These are phyloP conservation scores for Sutorius australiensis DNA, from an alignment of 768 basidiomycete genomes.

Conservation along the genomic window DNA sequence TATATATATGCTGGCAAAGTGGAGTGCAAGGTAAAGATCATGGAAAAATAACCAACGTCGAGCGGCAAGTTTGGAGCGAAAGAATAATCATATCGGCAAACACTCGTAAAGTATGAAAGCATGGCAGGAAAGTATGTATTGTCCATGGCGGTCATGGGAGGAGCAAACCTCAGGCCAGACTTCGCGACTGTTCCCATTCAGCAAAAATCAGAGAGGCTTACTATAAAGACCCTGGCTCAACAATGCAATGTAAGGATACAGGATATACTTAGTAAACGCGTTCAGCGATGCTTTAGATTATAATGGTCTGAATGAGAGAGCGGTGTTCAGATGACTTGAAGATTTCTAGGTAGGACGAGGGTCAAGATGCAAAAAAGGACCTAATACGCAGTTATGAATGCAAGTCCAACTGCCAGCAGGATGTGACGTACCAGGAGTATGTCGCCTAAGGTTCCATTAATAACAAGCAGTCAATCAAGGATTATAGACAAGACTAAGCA, in stretches of 20 bases:
- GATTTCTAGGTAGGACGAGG: not conserved
- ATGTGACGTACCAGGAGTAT: conserved; percentile 9
- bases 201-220: not conserved
- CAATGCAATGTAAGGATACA: conserved; percentile 4
- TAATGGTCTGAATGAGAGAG: not conserved
- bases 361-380: not conserved
- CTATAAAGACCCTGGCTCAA: not conserved
- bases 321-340: not conserved
- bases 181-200: not conserved
- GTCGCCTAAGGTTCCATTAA: not conserved
- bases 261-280: conserved; percentile 10
- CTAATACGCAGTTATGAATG: conserved; percentile 8
- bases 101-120: not conserved
- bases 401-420: not conserved
- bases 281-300: conserved; percentile 11
- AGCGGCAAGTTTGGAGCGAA: not conserved
- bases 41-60: not conserved
- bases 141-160: not conserved
- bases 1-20: not conserved
- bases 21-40: not conserved
- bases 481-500: not conserved
- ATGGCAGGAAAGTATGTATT: not conserved
- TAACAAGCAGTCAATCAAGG: not conserved
- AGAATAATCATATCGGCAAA: not conserved
- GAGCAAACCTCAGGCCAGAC: too few relatives aligned